Conservation (phyloP, 192 early-diverging fungal genomes). For the Chytriomyces sp. region DNA sequence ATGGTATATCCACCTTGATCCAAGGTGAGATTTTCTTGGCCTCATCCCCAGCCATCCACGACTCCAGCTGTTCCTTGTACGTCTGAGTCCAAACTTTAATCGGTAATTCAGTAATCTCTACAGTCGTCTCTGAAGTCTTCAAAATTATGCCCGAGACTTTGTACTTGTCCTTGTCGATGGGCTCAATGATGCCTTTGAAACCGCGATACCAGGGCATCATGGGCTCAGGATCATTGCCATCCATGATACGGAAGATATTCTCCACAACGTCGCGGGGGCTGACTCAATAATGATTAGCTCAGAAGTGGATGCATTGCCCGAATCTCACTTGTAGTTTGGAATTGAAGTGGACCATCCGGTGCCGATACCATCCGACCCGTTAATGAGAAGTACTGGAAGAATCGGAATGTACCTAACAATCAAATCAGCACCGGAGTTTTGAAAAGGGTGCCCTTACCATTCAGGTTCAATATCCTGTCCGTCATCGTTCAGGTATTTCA, state of each 20-base stretch:
- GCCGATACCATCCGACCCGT: conserved; percentile 93
- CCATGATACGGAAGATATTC: conserved; percentile 81
- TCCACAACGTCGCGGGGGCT: conserved; percentile 87
- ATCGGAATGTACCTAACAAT: conserved; percentile 76
- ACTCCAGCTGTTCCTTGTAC: conserved; percentile 84
- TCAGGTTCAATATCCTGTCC: conserved; percentile 89
- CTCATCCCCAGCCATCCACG: conserved; percentile 63
- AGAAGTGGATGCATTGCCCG: not conserved
- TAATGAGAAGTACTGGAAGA: conserved; percentile 91
- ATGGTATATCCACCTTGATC: conserved; percentile 43
- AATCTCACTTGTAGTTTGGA: conserved; percentile 61
- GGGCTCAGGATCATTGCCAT: conserved; percentile 63
- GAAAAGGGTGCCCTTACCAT: conserved; percentile 54
- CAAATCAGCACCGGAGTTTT: not conserved
- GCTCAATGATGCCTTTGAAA: conserved; percentile 77
- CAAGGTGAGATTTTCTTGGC: conserved; percentile 50
- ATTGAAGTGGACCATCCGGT: conserved; percentile 73
- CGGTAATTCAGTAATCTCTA: conserved; percentile 90
- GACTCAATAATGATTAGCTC: not conserved
- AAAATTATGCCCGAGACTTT: conserved; percentile 68
- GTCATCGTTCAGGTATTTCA: conserved; percentile 87
- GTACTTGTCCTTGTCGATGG: conserved; percentile 58
- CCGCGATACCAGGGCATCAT: conserved; percentile 97
- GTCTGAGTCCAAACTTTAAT: conserved; percentile 83
- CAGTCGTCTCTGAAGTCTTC: conserved; percentile 71